Percentiles rank a stretch among this genome's conserved stretches.
These are phyloP conservation scores for Penicillium egyptiacum DNA, from an alignment of 495 filamentous ascomycete species.

Conservation along the genomic window DNA sequence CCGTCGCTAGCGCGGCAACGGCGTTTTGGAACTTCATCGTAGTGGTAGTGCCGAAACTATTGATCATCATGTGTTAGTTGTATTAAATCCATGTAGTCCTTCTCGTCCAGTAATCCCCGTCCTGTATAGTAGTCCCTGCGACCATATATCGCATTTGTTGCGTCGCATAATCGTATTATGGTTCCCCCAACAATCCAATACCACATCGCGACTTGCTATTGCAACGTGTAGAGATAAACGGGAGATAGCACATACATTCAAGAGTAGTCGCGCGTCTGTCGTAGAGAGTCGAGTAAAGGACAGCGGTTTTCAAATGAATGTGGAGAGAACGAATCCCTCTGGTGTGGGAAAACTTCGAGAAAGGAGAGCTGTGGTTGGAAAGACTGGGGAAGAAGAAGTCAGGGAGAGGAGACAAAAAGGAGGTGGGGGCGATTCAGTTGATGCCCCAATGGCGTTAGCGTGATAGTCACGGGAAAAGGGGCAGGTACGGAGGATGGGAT, in stretches of 20 bases:
- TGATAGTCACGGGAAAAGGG: conserved; percentile 16
- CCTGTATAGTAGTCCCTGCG: not conserved
- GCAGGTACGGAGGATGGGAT: not conserved
- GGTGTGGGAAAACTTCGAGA: conserved; percentile 42
- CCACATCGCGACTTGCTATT: not conserved
- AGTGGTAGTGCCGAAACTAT: conserved; percentile 6
- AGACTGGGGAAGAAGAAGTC: conserved; percentile 24
- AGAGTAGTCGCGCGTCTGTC: conserved; percentile 37
- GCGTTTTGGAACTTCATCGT: conserved; percentile 49
- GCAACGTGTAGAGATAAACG: conserved; percentile 4
- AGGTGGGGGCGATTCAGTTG: conserved; percentile 13
- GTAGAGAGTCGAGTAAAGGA: conserved; percentile 39
- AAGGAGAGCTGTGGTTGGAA: conserved; percentile 16
- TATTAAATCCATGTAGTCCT: not conserved
- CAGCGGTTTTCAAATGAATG: conserved; percentile 40
- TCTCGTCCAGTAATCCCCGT: not conserved
- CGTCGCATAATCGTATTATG: too few species aligned
- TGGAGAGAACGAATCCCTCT: conserved; percentile 49
- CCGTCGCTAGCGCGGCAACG: conserved; percentile 46
- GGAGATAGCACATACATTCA: conserved; percentile 36
- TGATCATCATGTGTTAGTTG: not conserved
- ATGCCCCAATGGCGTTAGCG: conserved; percentile 20
- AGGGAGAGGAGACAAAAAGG: conserved; percentile 26
- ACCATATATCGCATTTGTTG: not conserved
- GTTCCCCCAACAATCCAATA: not conserved